A percentile compares a stretch with the other conserved stretches of the same genome.
Evolutionary conservation across 2,329 filamentous ascomycete species (phyloP).

Genomic region (Alternaria longipes): DNA sequence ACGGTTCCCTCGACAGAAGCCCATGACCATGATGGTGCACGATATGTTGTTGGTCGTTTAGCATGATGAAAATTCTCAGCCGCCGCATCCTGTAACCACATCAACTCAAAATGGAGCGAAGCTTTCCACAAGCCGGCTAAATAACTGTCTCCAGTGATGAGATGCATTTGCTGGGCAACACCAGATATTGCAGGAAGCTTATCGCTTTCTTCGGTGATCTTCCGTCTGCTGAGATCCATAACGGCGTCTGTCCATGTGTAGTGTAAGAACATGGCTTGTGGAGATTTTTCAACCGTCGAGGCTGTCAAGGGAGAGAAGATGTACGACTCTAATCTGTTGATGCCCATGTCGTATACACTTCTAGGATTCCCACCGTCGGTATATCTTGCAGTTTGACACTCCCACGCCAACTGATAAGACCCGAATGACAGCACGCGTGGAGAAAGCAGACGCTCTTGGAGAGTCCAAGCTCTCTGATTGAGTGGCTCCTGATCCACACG

Average conservation of each 20-base stretch:
- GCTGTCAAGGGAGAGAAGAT: not conserved
- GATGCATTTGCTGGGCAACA: not conserved
- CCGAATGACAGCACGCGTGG: not conserved
- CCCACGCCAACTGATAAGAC: not conserved
- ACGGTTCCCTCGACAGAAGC: not conserved
- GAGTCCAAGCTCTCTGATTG: not conserved
- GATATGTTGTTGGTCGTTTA: not conserved
- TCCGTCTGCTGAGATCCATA: not conserved
- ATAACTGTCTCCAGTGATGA: not conserved
- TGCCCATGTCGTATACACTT: not conserved
- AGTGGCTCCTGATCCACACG: not conserved
- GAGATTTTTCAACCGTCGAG: not conserved
- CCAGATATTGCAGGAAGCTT: not conserved
- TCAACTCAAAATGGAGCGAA: not conserved
- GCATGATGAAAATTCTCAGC: not conserved
- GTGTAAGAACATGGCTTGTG: not conserved
- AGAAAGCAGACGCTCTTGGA: not conserved
- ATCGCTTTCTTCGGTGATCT: not conserved
- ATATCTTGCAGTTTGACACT: not conserved
- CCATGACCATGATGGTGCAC: constrained; percentile 3
- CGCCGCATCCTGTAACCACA: not conserved
- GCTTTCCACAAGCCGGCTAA: not conserved
- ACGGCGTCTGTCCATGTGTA: not conserved
- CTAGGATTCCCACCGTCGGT: not conserved
- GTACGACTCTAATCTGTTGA: not conserved